These are phyloP conservation scores for Rhodotorula sp. DNA, from an alignment of 1,284 basidiomycete genomes.

Conservation along the genomic window DNA sequence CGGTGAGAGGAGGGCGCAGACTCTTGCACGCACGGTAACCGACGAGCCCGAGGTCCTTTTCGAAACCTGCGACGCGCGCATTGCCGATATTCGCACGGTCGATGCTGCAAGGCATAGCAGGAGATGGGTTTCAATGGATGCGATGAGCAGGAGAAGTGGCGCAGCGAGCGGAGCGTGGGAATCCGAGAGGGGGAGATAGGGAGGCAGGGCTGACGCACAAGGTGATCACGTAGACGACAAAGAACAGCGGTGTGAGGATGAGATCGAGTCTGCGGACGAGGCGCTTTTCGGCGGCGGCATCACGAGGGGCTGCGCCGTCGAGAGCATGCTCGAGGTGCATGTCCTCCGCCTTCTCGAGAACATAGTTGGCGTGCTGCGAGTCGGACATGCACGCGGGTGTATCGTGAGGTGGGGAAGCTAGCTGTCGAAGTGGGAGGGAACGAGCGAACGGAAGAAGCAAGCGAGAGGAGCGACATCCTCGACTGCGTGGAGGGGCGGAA, in stretches of 20 bases:
- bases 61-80: neutral
- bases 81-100: neutral
- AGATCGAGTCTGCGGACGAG: slow-evolving; percentile 1
- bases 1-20: neutral
- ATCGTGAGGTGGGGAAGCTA: no score
- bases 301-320: no score
- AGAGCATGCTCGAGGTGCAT: no score
- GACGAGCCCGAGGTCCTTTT: neutral
- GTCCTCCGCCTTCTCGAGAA: no score
- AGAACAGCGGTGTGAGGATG: neutral
- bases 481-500: no score
- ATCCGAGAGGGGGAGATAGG: neutral
- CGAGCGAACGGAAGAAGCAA: no score
- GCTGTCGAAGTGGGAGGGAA: no score
- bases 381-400: no score
- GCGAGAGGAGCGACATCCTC: no score
- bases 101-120: neutral
- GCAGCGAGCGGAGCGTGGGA: fast-evolving
- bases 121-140: no score
- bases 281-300: neutral
- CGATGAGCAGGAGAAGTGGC: no score
- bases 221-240: slow-evolving; percentile 3
- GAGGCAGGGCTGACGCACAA: neutral
- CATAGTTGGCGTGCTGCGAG: no score
- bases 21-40: neutral